Evolutionary conservation across 495 filamentous ascomycete species (phyloP).

Genomic region (Cudoniella acicularis): DNA sequence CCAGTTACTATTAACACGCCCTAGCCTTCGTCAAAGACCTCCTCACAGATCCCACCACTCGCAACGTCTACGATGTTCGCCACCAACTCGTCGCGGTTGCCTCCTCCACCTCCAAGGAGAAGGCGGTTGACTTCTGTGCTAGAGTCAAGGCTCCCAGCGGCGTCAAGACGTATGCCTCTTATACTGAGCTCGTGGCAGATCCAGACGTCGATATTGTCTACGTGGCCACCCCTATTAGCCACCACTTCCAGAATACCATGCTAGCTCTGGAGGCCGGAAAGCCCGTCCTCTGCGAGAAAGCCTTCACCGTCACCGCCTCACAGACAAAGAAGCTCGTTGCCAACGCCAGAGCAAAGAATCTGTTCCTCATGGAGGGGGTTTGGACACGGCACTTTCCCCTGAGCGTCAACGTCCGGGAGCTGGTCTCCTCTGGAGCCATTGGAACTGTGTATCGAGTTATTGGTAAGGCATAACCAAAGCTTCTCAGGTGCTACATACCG

Average conservation of each 20-base stretch:
- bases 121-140: slow-evolving; percentile 69
- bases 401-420: slow-evolving; percentile 61
- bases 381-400: slow-evolving; percentile 93
- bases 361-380: slow-evolving; percentile 95
- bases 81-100: slow-evolving; percentile 81
- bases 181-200: slow-evolving; percentile 57
- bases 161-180: slow-evolving; percentile 76
- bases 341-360: slow-evolving; percentile 69
- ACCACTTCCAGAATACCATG: slow-evolving; percentile 90
- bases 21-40: slow-evolving; percentile 80
- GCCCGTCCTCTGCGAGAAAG: slow-evolving; percentile 89
- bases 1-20: neutral
- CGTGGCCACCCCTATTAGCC: slow-evolving; percentile 90
- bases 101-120: slow-evolving; percentile 67
- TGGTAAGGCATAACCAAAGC: too few relatives aligned
- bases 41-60: slow-evolving; percentile 67
- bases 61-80: slow-evolving; percentile 66
- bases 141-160: slow-evolving; percentile 58
- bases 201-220: slow-evolving; percentile 80
- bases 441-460: slow-evolving; percentile 74
- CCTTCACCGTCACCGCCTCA: slow-evolving; percentile 83
- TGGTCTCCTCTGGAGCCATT: slow-evolving; percentile 55
- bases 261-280: slow-evolving; percentile 71
- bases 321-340: slow-evolving; percentile 74
- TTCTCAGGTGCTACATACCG: too few relatives aligned